A percentile compares a stretch with the other conserved stretches of the same genome.
Evolutionary conservation across 768 basidiomycete genomes (phyloP).

Genomic region (Suillus placidus): DNA sequence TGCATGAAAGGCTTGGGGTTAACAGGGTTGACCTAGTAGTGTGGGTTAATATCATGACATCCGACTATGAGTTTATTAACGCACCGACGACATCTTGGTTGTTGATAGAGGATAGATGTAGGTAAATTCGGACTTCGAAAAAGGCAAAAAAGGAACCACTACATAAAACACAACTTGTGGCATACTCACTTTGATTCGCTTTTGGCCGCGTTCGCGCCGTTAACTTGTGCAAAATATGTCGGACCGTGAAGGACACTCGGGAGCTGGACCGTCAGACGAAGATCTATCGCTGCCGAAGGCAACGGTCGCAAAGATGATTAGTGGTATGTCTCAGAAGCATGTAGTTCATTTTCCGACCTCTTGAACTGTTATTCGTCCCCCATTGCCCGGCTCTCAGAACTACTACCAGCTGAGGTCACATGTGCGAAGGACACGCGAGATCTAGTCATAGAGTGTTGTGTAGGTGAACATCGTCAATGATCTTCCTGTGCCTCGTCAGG

Average conservation of each 20-base stretch:
- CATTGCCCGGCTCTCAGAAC: slow-evolving; percentile 53
- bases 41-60: slow-evolving; percentile 16
- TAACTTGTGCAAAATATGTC: slow-evolving; percentile 66
- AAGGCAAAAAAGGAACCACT: slow-evolving; percentile 21
- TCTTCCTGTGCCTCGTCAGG: slow-evolving; percentile 10
- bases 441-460: slow-evolving; percentile 97
- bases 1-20: slow-evolving; percentile 99
- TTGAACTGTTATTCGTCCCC: slow-evolving; percentile 13
- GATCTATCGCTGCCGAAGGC: slow-evolving; percentile 96
- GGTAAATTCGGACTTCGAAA: slow-evolving; percentile 44
- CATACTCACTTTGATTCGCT: slow-evolving; percentile 11
- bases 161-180: slow-evolving; percentile 14
- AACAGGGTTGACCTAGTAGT: slow-evolving; percentile 81
- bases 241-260: slow-evolving; percentile 80
- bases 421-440: slow-evolving; percentile 98
- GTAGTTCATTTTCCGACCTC: slow-evolving; percentile 8
- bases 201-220: slow-evolving; percentile 36
- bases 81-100: slow-evolving; percentile 69
- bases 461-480: slow-evolving; percentile 71
- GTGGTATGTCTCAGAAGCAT: slow-evolving; percentile 52
- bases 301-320: slow-evolving; percentile 96
- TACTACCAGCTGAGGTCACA: slow-evolving; percentile 83
- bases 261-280: slow-evolving; percentile 74
- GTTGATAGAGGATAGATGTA: slow-evolving; percentile 34
- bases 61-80: slow-evolving; percentile 30